Percentiles rank a stretch among this genome's conserved stretches.
Evolutionary conservation across 1,284 basidiomycete species (phyloP).

Genomic region (Polyporus tsugae): DNA sequence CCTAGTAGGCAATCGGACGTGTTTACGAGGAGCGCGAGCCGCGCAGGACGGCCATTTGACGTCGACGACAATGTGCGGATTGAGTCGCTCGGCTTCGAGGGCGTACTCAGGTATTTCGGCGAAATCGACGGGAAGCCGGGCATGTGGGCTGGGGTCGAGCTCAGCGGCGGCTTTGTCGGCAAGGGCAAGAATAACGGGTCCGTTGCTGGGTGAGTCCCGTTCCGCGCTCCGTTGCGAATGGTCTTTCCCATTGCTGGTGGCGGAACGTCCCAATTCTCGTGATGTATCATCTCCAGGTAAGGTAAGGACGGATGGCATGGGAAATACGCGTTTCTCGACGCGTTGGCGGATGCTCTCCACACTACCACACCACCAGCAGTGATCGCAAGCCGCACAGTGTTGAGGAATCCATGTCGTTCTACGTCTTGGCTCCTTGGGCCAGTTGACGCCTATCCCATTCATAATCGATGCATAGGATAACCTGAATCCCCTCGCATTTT

Average conservation of each 20-base stretch:
- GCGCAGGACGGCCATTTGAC: constrained; percentile 59
- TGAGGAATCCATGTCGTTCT: background rate
- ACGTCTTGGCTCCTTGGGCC: background rate
- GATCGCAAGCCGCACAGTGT: background rate
- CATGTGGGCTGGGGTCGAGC: constrained; percentile 90
- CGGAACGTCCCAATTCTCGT: background rate
- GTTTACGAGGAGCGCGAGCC: constrained; percentile 53
- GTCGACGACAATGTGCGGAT: constrained; percentile 86
- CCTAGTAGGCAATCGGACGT: constrained; percentile 71
- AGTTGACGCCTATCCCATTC: background rate
- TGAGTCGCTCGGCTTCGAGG: constrained; percentile 87
- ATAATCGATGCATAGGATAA: background rate
- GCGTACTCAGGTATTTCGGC: constrained; percentile 80
- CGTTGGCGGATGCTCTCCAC: background rate
- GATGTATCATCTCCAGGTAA: background rate
- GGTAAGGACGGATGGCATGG: background rate
- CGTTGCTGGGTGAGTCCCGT: constrained; percentile 80
- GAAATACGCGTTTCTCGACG: constrained; percentile 7
- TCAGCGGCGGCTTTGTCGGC: constrained; percentile 86
- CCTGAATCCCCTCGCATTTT: background rate
- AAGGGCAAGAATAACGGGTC: constrained; percentile 96
- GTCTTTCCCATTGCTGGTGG: background rate
- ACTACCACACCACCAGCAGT: background rate
- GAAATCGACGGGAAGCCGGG: constrained; percentile 88
- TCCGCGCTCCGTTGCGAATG: background rate